Evolutionary conservation across 139 green algal genomes (phyloP).

Genomic region (Protoeuglena noctilucae): DNA sequence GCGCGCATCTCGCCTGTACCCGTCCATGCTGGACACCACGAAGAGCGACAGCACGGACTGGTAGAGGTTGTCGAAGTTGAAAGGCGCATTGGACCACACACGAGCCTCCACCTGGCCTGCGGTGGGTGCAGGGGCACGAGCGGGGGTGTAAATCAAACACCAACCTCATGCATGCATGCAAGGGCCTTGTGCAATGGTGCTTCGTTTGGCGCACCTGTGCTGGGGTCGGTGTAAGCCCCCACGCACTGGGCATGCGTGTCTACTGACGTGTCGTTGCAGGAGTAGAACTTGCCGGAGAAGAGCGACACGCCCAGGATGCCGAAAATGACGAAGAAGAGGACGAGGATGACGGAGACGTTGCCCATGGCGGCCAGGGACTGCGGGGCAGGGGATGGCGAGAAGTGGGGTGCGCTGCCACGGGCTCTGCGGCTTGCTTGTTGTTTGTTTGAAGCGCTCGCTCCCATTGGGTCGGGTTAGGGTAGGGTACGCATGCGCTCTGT

Average conservation of each 20-base stretch:
- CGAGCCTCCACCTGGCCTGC: constrained; percentile 1
- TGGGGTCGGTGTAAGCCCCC: constrained; percentile 30
- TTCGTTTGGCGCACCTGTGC: too few relatives aligned
- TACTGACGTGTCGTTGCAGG: constrained; percentile 52
- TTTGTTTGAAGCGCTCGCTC: too few relatives aligned
- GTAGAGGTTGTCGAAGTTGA: constrained; percentile 68
- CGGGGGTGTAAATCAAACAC: too few relatives aligned
- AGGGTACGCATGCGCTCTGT: too few relatives aligned
- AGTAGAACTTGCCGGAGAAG: constrained; percentile 36
- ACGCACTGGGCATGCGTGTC: constrained; percentile 25
- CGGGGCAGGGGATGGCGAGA: too few relatives aligned
- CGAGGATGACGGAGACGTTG: constrained; percentile 54
- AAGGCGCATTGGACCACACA: constrained; percentile 28
- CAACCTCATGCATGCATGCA: too few relatives aligned
- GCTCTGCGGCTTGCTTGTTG: too few relatives aligned
- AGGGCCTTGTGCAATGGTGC: too few relatives aligned
- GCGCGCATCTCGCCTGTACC: too few relatives aligned
- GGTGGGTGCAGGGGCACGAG: too few relatives aligned
- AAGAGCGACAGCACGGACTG: constrained; percentile 49
- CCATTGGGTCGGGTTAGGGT: too few relatives aligned
- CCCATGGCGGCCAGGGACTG: constrained; percentile 43
- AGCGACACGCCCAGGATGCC: constrained; percentile 68
- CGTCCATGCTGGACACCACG: constrained; percentile 53
- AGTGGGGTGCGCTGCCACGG: too few relatives aligned
- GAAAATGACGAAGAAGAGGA: constrained; percentile 69